Percentiles rank a stretch among this genome's conserved stretches.
Evolutionary conservation across 2,329 filamentous ascomycete species (phyloP).

Genomic region (Chlorencoelia australis): DNA sequence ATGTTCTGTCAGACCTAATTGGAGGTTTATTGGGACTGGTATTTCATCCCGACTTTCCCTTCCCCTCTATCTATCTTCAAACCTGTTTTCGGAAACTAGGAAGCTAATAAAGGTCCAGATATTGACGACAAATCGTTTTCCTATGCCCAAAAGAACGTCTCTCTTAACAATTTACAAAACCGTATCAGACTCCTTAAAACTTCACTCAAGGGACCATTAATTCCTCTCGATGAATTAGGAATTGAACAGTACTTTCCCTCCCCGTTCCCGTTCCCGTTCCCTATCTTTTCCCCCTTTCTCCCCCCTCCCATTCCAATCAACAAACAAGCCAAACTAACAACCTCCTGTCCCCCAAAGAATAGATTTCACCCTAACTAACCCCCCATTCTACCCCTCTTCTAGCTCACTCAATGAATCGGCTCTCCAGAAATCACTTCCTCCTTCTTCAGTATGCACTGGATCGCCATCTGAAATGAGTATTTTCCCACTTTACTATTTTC

Average conservation of each 20-base stretch:
- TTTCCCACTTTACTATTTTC: no score
- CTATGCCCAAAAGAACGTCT: constrained; percentile 58
- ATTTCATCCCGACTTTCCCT: no score
- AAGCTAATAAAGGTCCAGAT: constrained; percentile 38
- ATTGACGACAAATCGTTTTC: constrained; percentile 62
- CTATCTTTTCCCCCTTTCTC: no score
- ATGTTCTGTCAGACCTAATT: constrained; percentile 54
- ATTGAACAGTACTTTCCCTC: constrained; percentile 33
- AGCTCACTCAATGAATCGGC: constrained; percentile 59
- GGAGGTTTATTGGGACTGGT: constrained; percentile 63
- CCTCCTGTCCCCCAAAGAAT: constrained; percentile 42
- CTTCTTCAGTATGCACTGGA: constrained; percentile 68
- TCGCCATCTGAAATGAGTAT: constrained; percentile 78
- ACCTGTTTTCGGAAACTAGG: constrained; percentile 15
- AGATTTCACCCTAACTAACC: constrained; percentile 88
- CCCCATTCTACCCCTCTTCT: constrained; percentile 79
- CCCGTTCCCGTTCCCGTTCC: no score
- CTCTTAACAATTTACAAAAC: constrained; percentile 50
- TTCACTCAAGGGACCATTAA: constrained; percentile 39
- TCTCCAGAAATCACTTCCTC: constrained; percentile 52
- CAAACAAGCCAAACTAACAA: no score
- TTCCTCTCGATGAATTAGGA: constrained; percentile 45
- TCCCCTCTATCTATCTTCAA: no score
- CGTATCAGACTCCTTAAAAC: constrained; percentile 57
- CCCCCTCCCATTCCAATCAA: not conserved